These are phyloP conservation scores for Candida sojae DNA, from an alignment of 1,139 yeast species.

Conservation along the genomic window DNA sequence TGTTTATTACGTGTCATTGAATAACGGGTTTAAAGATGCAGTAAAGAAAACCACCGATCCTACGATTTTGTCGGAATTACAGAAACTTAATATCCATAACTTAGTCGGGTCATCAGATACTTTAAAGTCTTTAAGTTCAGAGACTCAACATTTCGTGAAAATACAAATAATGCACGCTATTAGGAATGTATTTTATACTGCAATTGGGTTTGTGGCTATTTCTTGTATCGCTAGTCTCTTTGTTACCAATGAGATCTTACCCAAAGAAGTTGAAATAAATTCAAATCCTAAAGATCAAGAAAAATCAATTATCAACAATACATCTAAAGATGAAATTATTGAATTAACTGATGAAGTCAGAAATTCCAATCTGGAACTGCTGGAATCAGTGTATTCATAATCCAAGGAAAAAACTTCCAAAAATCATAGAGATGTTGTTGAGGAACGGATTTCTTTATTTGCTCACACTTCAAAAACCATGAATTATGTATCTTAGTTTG, in stretches of 20 bases:
- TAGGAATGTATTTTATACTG: slow-evolving; percentile 33
- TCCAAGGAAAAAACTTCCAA: too few species aligned
- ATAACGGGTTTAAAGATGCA: slow-evolving; percentile 18
- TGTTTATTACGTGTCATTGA: slow-evolving; percentile 31
- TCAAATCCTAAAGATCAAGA: neutral
- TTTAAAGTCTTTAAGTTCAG: slow-evolving; percentile 23
- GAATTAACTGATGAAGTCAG: too few species aligned
- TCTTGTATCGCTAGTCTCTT: slow-evolving; percentile 23
- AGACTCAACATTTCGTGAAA: slow-evolving; percentile 27
- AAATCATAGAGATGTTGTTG: too few species aligned
- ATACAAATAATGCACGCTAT: slow-evolving; percentile 30
- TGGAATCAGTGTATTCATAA: too few species aligned
- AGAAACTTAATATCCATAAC: slow-evolving; percentile 11
- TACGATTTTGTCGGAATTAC: slow-evolving; percentile 21
- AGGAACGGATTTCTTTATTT: too few species aligned
- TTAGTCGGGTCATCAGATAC: slow-evolving; percentile 23
- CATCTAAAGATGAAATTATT: too few species aligned
- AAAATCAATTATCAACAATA: too few species aligned
- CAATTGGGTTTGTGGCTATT: slow-evolving; percentile 28
- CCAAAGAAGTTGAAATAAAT: slow-evolving; percentile 13
- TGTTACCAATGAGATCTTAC: slow-evolving; percentile 32
- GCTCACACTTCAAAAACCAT: too few species aligned
- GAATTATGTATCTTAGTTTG: too few species aligned
- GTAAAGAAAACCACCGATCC: slow-evolving; percentile 19
- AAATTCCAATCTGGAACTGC: too few species aligned